These are phyloP conservation scores for Daldinia caldariorum DNA, from an alignment of 495 filamentous ascomycete species.

Conservation along the genomic window DNA sequence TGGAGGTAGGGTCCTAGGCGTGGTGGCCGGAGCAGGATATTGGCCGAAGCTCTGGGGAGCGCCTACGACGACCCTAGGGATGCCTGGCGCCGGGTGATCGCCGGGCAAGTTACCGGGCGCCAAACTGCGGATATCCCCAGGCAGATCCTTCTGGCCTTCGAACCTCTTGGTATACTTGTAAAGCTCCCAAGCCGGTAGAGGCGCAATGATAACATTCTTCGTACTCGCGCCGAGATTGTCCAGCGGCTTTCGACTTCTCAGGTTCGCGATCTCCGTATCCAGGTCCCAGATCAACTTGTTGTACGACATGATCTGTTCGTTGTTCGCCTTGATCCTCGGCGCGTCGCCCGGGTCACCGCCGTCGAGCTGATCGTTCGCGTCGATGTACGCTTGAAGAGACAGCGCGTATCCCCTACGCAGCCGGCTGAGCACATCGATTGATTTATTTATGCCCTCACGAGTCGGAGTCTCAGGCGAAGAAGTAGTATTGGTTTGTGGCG, in stretches of 20 bases:
- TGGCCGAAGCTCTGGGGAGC: background rate
- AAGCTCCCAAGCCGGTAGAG: conserved; percentile 2
- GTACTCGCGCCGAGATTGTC: conserved; percentile 17
- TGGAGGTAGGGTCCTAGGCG: background rate
- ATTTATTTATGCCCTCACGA: too few species aligned
- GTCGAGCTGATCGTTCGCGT: conserved; percentile 26
- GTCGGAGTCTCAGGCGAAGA: too few species aligned
- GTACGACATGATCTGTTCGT: conserved; percentile 38
- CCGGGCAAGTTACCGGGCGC: conserved; percentile 30
- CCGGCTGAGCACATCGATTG: too few species aligned
- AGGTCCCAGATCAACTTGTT: conserved; percentile 34
- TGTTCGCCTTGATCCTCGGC: conserved; percentile 27
- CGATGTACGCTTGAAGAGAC: background rate
- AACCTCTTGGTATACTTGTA: conserved; percentile 21
- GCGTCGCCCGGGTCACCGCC: conserved; percentile 24
- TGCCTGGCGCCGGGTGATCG: conserved; percentile 8
- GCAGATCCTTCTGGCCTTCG: conserved; percentile 16
- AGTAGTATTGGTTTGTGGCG: too few species aligned
- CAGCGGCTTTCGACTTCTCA: conserved; percentile 4
- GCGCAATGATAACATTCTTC: background rate
- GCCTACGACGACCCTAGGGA: conserved; percentile 37
- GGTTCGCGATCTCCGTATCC: conserved; percentile 28
- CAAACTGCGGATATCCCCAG: conserved; percentile 23
- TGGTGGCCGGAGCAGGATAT: background rate
- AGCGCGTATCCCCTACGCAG: conserved; percentile 9